A percentile compares a stretch with the other conserved stretches of the same genome.
phyloP scores from a whole-genome alignment of 2,329 filamentous ascomycete genomes.

The Cordyceps farinosa region DNA sequence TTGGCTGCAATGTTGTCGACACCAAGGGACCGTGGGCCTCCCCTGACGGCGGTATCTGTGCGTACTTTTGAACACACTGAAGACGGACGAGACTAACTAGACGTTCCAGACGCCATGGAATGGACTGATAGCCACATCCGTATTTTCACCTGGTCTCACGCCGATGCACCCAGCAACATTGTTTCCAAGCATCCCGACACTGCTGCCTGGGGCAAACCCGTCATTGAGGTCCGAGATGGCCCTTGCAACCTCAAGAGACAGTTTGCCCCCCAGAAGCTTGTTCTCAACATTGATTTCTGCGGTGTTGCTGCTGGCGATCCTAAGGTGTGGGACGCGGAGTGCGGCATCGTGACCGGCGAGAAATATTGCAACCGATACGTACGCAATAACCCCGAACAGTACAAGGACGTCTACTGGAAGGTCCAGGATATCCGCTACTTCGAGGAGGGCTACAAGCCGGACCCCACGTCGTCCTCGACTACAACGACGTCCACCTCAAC shows the following conservation, averaged over 20 bases:
- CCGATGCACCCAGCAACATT: conserved; percentile 55
- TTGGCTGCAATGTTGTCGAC: conserved; percentile 42
- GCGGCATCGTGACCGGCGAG: conserved; percentile 25
- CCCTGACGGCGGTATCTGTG: conserved; percentile 38
- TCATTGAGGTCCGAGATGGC: conserved; percentile 23
- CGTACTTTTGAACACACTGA: conserved; percentile 34
- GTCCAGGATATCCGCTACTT: conserved; percentile 42
- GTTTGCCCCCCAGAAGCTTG: conserved; percentile 28
- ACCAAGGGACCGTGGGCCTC: conserved; percentile 37
- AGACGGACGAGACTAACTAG: background rate
- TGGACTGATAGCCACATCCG: conserved; percentile 60
- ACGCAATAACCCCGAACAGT: conserved; percentile 33
- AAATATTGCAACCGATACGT: conserved; percentile 37
- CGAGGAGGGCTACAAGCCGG: conserved; percentile 19
- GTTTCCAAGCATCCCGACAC: conserved; percentile 27
- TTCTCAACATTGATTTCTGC: conserved; percentile 25
- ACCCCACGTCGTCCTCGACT: conserved; percentile 25
- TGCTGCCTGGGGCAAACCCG: conserved; percentile 26
- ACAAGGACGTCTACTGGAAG: conserved; percentile 41
- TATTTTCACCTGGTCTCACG: conserved; percentile 62
- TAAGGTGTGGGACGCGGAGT: conserved; percentile 15
- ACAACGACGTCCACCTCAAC: conserved; percentile 19
- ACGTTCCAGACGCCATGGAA: conserved; percentile 49
- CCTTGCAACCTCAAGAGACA: conserved; percentile 27
- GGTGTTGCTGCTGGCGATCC: background rate